Conservation (phyloP, 495 filamentous ascomycete genomes). For the Aspergillus wentii region DNA sequence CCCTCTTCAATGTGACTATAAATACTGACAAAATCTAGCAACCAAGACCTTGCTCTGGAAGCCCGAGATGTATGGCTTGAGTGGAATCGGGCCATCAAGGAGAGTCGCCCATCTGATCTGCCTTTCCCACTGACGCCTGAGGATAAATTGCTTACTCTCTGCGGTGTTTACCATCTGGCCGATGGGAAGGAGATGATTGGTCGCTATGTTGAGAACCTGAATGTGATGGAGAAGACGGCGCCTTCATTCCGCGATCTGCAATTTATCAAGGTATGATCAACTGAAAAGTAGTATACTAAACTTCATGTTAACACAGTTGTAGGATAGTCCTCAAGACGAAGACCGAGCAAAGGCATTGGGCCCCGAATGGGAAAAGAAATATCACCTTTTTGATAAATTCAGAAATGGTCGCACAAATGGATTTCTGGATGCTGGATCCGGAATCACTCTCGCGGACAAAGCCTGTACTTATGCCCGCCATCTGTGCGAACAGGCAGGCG, state of each 20-base stretch:
- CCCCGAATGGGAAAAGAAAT: conserved; percentile 11
- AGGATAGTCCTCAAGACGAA: conserved; percentile 6
- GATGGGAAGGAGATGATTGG: conserved; percentile 10
- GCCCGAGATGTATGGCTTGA: conserved; percentile 10
- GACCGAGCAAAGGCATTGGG: conserved; percentile 4
- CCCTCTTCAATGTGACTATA: not conserved
- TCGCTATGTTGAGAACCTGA: conserved; percentile 11
- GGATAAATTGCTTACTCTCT: conserved; percentile 10
- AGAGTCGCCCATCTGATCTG: conserved; percentile 5
- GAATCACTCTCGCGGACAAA: conserved; percentile 13
- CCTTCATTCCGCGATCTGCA: conserved; percentile 12
- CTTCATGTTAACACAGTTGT: not conserved
- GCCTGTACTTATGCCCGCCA: conserved; percentile 14
- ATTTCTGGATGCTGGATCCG: conserved; percentile 12
- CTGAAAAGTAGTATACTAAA: not conserved
- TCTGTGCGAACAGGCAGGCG: conserved; percentile 12
- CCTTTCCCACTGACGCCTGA: conserved; percentile 9
- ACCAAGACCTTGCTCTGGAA: conserved; percentile 12
- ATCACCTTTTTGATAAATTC: conserved; percentile 11
- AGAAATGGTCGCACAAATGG: conserved; percentile 10
- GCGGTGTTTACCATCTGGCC: conserved; percentile 10
- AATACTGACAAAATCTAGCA: no score
- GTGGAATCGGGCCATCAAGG: conserved; percentile 9
- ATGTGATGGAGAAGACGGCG: conserved; percentile 11
- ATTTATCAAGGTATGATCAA: conserved; percentile 9